These are phyloP conservation scores for Rhododendron molle DNA, from an alignment of 148 eudicot species.

Conservation along the genomic window DNA sequence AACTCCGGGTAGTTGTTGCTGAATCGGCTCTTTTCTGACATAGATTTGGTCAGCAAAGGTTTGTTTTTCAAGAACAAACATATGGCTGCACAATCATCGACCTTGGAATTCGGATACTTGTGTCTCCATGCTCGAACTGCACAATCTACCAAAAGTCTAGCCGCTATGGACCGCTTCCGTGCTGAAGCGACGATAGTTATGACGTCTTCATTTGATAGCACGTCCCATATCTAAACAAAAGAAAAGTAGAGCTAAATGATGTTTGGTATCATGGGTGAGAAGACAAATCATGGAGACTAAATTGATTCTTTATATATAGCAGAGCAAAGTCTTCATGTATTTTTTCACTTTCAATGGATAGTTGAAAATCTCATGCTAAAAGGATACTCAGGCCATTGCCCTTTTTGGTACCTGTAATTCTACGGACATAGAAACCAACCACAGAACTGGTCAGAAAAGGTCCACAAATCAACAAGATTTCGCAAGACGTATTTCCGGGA, in stretches of 20 bases:
- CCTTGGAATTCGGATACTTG: conserved; percentile 52
- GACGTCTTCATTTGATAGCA: conserved; percentile 69
- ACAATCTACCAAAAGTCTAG: conserved; percentile 51
- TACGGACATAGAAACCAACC: not conserved
- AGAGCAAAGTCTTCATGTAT: not conserved
- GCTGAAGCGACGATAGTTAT: conserved; percentile 59
- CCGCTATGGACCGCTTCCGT: conserved; percentile 62
- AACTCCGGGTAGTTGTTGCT: conserved; percentile 10
- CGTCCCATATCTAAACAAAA: conserved; percentile 75
- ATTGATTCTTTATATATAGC: too few species aligned
- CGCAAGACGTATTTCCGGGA: not conserved
- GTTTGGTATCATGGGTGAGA: not conserved
- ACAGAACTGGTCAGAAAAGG: not conserved
- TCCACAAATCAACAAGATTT: not conserved
- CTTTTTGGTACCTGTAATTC: not conserved
- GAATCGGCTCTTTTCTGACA: conserved; percentile 35
- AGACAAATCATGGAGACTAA: not conserved
- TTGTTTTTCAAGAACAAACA: conserved; percentile 57
- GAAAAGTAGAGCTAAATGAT: not conserved
- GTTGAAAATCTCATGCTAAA: not conserved
- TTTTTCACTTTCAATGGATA: not conserved
- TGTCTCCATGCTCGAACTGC: conserved; percentile 79
- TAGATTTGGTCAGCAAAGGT: conserved; percentile 27
- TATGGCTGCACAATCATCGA: conserved; percentile 68
- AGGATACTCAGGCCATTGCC: not conserved